Conservation (phyloP, 805 yeast genomes). For the Saccharomycopsis olivae region DNA sequence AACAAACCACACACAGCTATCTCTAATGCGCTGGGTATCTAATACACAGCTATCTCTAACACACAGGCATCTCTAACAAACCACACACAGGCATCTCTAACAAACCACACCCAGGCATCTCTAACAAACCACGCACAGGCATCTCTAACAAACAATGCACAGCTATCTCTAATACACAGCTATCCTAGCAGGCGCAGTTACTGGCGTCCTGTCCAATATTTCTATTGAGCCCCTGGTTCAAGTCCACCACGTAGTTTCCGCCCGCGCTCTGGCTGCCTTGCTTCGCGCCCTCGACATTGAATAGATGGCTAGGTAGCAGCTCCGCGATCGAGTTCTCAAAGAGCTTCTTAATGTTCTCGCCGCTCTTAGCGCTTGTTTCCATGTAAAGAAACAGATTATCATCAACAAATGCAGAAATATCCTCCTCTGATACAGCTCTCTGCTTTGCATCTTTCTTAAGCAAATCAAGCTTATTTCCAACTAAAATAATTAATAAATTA, state of each 20-base stretch:
- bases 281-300: slow-evolving; percentile 12
- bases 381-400: slow-evolving; percentile 40
- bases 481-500: slow-evolving; percentile 71
- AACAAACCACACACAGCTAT: too few species aligned
- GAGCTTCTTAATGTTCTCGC: slow-evolving; percentile 42
- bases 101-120: too few species aligned
- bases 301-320: slow-evolving; percentile 13
- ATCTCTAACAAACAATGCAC: too few species aligned
- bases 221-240: slow-evolving; percentile 10
- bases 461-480: slow-evolving; percentile 81
- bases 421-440: slow-evolving; percentile 32
- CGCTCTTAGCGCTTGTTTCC: slow-evolving; percentile 65
- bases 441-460: slow-evolving; percentile 23
- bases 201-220: neutral
- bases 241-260: slow-evolving; percentile 5
- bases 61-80: too few species aligned
- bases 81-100: too few species aligned
- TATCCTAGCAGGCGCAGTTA: slow-evolving; percentile 6
- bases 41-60: too few species aligned
- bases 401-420: slow-evolving; percentile 32
- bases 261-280: neutral
- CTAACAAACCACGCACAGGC: too few species aligned
- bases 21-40: too few species aligned
- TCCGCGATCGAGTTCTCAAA: slow-evolving; percentile 31
- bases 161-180: too few species aligned